Conservation (phyloP, 2,329 filamentous ascomycete species). For the Dactylellina drechsleri region DNA sequence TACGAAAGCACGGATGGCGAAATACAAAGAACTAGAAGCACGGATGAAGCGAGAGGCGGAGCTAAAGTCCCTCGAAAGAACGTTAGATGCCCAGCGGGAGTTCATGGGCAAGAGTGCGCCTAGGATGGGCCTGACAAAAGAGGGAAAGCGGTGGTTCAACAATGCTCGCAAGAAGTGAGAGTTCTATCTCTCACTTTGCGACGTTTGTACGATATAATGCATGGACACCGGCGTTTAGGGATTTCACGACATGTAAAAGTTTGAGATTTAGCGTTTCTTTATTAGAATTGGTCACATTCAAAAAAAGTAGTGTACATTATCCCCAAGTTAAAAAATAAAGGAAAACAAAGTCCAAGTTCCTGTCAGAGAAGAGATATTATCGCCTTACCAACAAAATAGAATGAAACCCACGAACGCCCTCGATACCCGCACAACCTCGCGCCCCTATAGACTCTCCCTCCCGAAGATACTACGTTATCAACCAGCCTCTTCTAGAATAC, state of each 20-base stretch:
- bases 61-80: conserved; percentile 69
- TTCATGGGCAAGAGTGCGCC: conserved; percentile 73
- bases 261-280: conserved; percentile 33
- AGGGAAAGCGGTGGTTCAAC: conserved; percentile 56
- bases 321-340: conserved; percentile 1
- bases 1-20: conserved; percentile 68
- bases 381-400: conserved; percentile 3
- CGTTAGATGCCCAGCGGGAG: conserved; percentile 64
- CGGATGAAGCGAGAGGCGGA: conserved; percentile 77
- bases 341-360: conserved; percentile 1
- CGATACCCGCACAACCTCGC: conserved; percentile 2
- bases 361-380: conserved; percentile 42
- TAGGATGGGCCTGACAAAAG: conserved; percentile 62
- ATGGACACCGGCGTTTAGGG: conserved; percentile 36
- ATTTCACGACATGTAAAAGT: conserved; percentile 16
- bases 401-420: conserved; percentile 33
- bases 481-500: conserved; percentile 2
- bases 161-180: conserved; percentile 46
- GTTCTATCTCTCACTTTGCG: background rate
- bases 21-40: conserved; percentile 84
- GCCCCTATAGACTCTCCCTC: conserved; percentile 9
- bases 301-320: conserved; percentile 36
- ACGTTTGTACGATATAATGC: conserved; percentile 38
- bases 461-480: conserved; percentile 7
- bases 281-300: conserved; percentile 17